Evolutionary conservation across 1,284 basidiomycete species (phyloP).

Genomic region (Athelia sp.): DNA sequence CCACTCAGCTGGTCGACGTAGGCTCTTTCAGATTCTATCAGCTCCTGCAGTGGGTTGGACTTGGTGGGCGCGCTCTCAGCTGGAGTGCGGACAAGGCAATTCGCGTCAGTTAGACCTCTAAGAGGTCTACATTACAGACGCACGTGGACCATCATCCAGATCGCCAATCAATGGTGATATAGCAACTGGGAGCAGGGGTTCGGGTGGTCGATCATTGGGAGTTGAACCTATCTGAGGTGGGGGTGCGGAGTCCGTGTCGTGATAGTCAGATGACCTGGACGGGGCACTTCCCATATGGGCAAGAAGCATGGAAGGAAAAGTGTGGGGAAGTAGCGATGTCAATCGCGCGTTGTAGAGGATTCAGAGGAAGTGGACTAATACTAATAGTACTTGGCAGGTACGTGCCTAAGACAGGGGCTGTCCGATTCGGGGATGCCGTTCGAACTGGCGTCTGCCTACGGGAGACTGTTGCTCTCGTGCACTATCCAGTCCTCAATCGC

Average conservation of each 20-base stretch:
- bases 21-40: constrained; percentile 89
- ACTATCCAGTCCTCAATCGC: too few relatives aligned
- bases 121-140: constrained; percentile 4
- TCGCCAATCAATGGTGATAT: constrained; percentile 24
- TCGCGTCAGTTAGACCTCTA: constrained; percentile 12
- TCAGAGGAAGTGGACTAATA: too few relatives aligned
- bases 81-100: constrained; percentile 17
- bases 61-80: constrained; percentile 50
- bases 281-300: too few relatives aligned
- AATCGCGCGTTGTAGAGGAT: too few relatives aligned
- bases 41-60: constrained; percentile 83
- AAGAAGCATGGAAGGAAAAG: too few relatives aligned
- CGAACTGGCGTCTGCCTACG: too few relatives aligned
- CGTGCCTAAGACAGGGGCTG: too few relatives aligned
- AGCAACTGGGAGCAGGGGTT: constrained; percentile 21
- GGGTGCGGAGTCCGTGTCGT: constrained; percentile 16
- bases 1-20: constrained; percentile 92
- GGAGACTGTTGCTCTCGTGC: too few relatives aligned
- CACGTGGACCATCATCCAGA: constrained; percentile 15
- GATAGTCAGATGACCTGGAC: too few relatives aligned
- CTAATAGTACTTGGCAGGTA: too few relatives aligned
- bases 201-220: constrained; percentile 1
- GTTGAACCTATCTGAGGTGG: constrained; percentile 26
- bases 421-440: too few relatives aligned
- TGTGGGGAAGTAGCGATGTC: too few relatives aligned